phyloP scores from a whole-genome alignment of 306 rosid genomes.

The Pachyrhizus erosus region DNA sequence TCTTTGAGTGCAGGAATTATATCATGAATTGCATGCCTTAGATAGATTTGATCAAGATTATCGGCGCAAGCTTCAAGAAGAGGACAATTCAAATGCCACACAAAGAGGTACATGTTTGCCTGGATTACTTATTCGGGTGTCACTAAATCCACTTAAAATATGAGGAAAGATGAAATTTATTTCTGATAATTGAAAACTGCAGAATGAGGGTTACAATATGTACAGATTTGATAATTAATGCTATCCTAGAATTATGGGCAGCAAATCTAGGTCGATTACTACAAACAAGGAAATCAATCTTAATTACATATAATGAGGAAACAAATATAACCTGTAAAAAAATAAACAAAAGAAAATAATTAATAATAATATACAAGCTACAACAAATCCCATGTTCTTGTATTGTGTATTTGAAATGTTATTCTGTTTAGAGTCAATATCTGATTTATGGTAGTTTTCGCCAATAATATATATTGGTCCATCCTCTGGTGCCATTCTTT shows the following conservation, averaged over 20 bases:
- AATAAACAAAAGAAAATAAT: not conserved
- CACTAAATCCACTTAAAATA: not conserved
- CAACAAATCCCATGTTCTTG: conserved; percentile 1
- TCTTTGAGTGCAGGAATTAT: conserved; percentile 75
- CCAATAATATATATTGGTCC: conserved; percentile 16
- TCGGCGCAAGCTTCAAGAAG: conserved; percentile 92
- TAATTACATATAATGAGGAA: not conserved
- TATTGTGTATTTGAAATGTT: conserved; percentile 9
- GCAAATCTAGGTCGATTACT: not conserved
- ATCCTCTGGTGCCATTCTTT: not conserved
- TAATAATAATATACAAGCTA: not conserved
- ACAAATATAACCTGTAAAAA: not conserved
- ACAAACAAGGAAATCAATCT: not conserved
- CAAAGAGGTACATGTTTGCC: conserved; percentile 72
- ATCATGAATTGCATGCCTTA: conserved; percentile 93
- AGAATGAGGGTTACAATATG: not conserved
- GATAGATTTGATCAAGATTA: conserved; percentile 98
- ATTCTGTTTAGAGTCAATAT: conserved; percentile 27
- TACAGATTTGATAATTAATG: not conserved
- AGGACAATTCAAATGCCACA: conserved; percentile 80
- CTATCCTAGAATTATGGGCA: not conserved
- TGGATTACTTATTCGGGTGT: conserved; percentile 22
- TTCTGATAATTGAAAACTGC: not conserved
- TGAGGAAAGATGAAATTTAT: not conserved
- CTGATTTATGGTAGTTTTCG: conserved; percentile 21